Evolutionary conservation across 768 basidiomycete species (phyloP), one percentile per base, ranked within the genome.

Genomic region (Crepidotus variabilis): DNA sequence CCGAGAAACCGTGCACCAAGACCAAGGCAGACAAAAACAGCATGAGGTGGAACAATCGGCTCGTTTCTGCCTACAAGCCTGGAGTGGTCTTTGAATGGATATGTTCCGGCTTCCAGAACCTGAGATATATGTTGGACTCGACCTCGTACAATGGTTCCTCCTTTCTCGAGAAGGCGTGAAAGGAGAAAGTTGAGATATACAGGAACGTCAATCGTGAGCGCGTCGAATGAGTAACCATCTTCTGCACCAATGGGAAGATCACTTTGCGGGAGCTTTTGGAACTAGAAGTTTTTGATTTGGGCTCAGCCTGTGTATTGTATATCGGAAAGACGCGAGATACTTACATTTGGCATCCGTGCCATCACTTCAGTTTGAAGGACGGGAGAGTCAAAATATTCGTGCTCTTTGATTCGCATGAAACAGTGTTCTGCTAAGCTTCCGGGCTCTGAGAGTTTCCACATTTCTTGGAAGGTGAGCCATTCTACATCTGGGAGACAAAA

Each of bases 1-100:
- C 88, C 81, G 46, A 95, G 76, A 23, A 82, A 84, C 47, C 82
- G 77, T 9, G 92, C 84, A 3, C 87, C 88, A n/a, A 94, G 69
- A 0, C 92, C 92, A 0, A 82, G 77, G 81, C 90, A 92, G 9
- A 87, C 80, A 3, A 94, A 67, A 1, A 92, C 67, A 1, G 84
- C 89, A 55, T 82, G 77, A 0, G 77, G 72, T 22, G 71, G 55
- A 1, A 64, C 16, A 50, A 51, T 43, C 56, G 47, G 16, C 51
- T 49, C 34, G 23, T 46, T 28, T 28, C 28, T 28, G 28, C 28
- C 4, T 28, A 28, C 28, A 13, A 45, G 56, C 4, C 63, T 56
- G 13, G n/a, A n/a, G n/a, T 54, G 46, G 16, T 51, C 54, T n/a
- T 60, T 56, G 55, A 70, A 68, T 2, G 61, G 34, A 8, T 51